Base-by-base conservation (phyloP, 2,329 filamentous ascomycete genomes). In the Harringtonia aguacate region DNA sequence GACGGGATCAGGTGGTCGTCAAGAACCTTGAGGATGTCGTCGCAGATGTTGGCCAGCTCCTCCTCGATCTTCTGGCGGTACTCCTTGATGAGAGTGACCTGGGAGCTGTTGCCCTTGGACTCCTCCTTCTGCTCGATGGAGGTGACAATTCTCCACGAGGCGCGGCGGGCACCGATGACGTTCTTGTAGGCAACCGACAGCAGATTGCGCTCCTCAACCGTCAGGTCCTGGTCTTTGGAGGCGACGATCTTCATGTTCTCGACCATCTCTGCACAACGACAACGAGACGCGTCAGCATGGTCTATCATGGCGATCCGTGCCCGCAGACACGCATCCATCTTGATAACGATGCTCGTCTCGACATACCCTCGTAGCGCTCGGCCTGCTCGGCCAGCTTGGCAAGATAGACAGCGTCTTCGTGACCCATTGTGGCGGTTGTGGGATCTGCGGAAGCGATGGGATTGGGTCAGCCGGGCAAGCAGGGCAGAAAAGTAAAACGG, bases 331-430 rank as follows among this genome's bases (percentile, higher is more conserved):
- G n/a, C n/a, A n/a, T n/a, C n/a, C n/a, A n/a, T n/a, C n/a, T n/a
- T 20, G 17, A 5, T 10, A 18, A 18, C 21, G n/a, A 10, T 13
- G 17, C 12, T 30, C 8, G 7, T 20, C 4, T n/a, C 12, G 35
- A 69, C 77, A 62, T 74, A 97, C 92, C 92, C 78, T 98, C 92
- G 73, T 98, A 98, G 68, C 92, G 90, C 83, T 98, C 92, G 70
- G 92, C 92, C 82, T 98, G 92, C 84, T 98, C 92, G 67, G 92
- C 92, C 70, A 98, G 86, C 88, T 97, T 97, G 73, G 92, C 92
- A 68, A 97, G 84, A 72, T 97, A 97, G 65, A 98, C 92, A 62
- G 89, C 90, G 75, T 97, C 89, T 80, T 97, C 90, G 79, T 95
- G 87, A 81, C 86, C 88, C 90, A 97, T 97, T 75, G 75, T 89